Evolutionary conservation across 352 stramenopile species (phyloP).

Genomic region (Elongisporangium anandrum): DNA sequence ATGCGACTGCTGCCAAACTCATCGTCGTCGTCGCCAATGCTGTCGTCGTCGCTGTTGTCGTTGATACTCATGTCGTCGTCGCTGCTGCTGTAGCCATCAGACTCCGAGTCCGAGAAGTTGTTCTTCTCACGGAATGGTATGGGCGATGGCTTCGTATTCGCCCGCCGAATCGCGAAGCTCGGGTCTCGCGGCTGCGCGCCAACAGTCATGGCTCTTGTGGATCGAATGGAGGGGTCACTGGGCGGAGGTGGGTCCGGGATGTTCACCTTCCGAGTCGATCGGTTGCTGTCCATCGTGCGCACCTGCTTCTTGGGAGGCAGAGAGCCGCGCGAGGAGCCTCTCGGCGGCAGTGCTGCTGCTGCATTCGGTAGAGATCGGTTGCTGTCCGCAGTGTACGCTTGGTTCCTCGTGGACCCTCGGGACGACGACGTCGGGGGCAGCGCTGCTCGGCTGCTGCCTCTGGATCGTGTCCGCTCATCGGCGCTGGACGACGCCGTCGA

Average conservation of each 20-base stretch:
- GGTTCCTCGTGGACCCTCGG: neutral
- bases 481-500: neutral
- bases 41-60: slow-evolving; percentile 5
- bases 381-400: neutral
- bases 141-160: neutral
- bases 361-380: neutral
- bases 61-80: slow-evolving; percentile 1
- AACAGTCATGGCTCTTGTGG: neutral
- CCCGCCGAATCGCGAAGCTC: neutral
- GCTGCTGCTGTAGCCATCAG: slow-evolving; percentile 10
- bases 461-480: neutral
- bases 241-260: neutral
- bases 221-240: neutral
- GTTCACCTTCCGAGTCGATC: neutral
- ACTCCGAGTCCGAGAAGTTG: slow-evolving; percentile 7
- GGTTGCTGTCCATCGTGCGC: slow-evolving; percentile 4
- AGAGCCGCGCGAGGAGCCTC: neutral
- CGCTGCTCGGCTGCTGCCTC: neutral
- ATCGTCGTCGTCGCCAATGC: slow-evolving; percentile 3
- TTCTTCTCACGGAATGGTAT: neutral
- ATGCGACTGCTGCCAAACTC: slow-evolving; percentile 2
- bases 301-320: neutral
- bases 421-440: neutral
- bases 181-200: slow-evolving; percentile 1
- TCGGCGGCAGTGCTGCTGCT: neutral